These are phyloP conservation scores for Paraphoma chrysanthemicola DNA, from an alignment of 2,329 filamentous ascomycete genomes.

Conservation along the genomic window DNA sequence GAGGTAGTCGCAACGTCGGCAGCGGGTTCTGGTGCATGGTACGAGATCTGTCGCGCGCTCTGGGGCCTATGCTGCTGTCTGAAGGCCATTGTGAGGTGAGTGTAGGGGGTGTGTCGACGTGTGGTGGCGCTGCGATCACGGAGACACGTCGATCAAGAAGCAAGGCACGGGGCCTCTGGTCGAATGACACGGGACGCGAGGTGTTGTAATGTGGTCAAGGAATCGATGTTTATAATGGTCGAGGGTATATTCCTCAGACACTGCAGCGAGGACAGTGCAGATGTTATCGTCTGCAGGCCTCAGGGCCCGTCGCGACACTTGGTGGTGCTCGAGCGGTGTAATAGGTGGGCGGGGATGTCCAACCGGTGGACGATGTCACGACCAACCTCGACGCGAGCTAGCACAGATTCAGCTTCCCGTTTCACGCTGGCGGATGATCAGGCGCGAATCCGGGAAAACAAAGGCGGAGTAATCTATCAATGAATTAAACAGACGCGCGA, in stretches of 20 bases:
- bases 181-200: slow-evolving; percentile 7
- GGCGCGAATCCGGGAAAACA: slow-evolving; percentile 19
- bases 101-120: slow-evolving; percentile 10
- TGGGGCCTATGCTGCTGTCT: slow-evolving; percentile 48
- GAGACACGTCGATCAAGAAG: slow-evolving; percentile 17
- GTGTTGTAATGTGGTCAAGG: neutral
- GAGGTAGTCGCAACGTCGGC: slow-evolving; percentile 37
- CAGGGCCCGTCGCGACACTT: slow-evolving; percentile 26
- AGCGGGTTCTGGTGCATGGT: slow-evolving; percentile 34
- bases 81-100: slow-evolving; percentile 43
- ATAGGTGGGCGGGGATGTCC: slow-evolving; percentile 17
- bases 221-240: neutral
- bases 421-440: slow-evolving; percentile 25
- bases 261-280: neutral
- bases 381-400: slow-evolving; percentile 23
- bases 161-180: slow-evolving; percentile 25
- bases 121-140: slow-evolving; percentile 16
- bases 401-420: slow-evolving; percentile 21
- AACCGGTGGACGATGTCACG: slow-evolving; percentile 25
- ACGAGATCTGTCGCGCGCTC: slow-evolving; percentile 43
- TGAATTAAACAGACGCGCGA: neutral
- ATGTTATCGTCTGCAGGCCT: slow-evolving; percentile 20
- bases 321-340: slow-evolving; percentile 19
- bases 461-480: slow-evolving; percentile 6
- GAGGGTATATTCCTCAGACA: neutral